These are phyloP conservation scores for Phytophthora pseudosyringae DNA, from an alignment of 352 stramenopile genomes.

Conservation along the genomic window DNA sequence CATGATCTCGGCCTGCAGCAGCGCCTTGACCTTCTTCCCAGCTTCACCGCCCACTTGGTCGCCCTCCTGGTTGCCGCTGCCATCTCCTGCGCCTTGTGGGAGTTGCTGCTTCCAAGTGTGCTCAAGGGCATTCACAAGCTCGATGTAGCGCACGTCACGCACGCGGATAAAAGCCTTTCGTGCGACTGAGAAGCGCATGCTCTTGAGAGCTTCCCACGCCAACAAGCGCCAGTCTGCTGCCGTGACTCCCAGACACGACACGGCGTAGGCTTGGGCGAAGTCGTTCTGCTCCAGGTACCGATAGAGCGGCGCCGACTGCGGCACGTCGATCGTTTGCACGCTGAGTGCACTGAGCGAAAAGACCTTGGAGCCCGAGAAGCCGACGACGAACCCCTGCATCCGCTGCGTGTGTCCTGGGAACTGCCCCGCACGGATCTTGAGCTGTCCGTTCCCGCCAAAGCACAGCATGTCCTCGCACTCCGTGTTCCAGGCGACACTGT, in stretches of 20 bases:
- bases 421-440: slow-evolving; percentile 92
- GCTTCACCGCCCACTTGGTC: slow-evolving; percentile 42
- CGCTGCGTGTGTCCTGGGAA: slow-evolving; percentile 91
- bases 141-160: slow-evolving; percentile 91
- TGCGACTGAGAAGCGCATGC: slow-evolving; percentile 82
- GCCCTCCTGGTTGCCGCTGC: slow-evolving; percentile 22
- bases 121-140: slow-evolving; percentile 90
- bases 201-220: slow-evolving; percentile 87
- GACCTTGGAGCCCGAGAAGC: slow-evolving; percentile 93
- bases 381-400: slow-evolving; percentile 93
- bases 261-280: slow-evolving; percentile 87
- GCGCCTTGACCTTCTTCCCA: slow-evolving; percentile 59
- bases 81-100: slow-evolving; percentile 30
- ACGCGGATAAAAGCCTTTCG: slow-evolving; percentile 91
- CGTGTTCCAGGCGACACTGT: slow-evolving; percentile 94
- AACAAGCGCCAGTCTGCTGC: slow-evolving; percentile 91
- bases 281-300: slow-evolving; percentile 92
- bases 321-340: slow-evolving; percentile 92
- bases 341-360: slow-evolving; percentile 90
- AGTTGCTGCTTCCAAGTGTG: slow-evolving; percentile 72
- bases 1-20: slow-evolving; percentile 92
- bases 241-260: slow-evolving; percentile 95
- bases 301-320: slow-evolving; percentile 88
- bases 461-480: slow-evolving; percentile 96
- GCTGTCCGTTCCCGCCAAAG: slow-evolving; percentile 87